phyloP scores from a whole-genome alignment of 2,329 filamentous ascomycete genomes.

The Phaeoacremonium minimum region DNA sequence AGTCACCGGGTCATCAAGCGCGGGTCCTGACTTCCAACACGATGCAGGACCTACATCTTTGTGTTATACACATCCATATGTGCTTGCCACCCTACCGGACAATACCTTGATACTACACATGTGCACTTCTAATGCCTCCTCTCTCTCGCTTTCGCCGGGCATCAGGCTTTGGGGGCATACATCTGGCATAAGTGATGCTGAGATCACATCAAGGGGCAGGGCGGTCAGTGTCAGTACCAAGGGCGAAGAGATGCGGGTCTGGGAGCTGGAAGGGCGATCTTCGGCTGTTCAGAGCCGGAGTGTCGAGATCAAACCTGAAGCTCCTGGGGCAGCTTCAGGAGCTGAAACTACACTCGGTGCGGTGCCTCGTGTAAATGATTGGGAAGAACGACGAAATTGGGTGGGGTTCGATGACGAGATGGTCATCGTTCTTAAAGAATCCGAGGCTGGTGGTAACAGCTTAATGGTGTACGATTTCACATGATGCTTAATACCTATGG shows the following conservation, averaged over 20 bases:
- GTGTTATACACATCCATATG: constrained; percentile 76
- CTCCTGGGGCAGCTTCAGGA: background rate
- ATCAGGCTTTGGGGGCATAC: constrained; percentile 88
- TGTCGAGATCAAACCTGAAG: constrained; percentile 38
- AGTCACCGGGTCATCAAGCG: too few species aligned
- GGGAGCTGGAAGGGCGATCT: constrained; percentile 77
- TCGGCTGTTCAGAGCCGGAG: constrained; percentile 31
- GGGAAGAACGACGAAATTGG: constrained; percentile 55
- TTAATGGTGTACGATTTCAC: constrained; percentile 87
- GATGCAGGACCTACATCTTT: constrained; percentile 53
- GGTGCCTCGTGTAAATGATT: constrained; percentile 13
- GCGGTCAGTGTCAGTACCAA: constrained; percentile 81
- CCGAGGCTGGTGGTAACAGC: constrained; percentile 61
- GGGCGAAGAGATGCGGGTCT: constrained; percentile 78
- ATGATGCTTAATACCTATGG: too few species aligned
- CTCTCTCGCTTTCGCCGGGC: constrained; percentile 66
- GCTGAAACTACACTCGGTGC: constrained; percentile 6
- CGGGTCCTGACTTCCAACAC: constrained; percentile 1
- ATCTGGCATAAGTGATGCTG: constrained; percentile 79
- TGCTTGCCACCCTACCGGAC: constrained; percentile 78
- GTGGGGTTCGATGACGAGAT: constrained; percentile 90
- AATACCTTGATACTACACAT: constrained; percentile 83
- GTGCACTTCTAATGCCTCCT: constrained; percentile 66
- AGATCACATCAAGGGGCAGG: constrained; percentile 80
- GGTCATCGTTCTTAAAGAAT: constrained; percentile 79